Evolutionary conservation across 371 early-diverging fungal species (phyloP), one percentile per base, ranked within the genome.

Genomic region (Syncephalastrum racemosum): DNA sequence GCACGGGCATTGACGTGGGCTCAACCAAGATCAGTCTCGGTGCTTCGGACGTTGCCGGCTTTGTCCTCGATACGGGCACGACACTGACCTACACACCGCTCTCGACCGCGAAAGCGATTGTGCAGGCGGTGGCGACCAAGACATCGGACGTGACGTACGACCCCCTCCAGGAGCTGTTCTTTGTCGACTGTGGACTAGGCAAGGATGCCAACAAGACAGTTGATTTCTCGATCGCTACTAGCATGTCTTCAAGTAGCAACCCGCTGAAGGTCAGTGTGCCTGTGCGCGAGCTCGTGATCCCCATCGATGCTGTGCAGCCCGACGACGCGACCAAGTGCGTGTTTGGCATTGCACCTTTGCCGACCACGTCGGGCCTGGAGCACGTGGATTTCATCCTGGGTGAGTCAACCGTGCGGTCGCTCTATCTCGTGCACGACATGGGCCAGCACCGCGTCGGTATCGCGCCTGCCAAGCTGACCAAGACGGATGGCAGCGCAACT

Each of bases 41-140:
- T 13, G 46, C 62, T 6, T 19, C 51, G 4, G 60, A 18, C 41
- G 45, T 40, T 20, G 46, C 42, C 53, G 71, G 60, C 19, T 72
- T 72, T 43, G 67, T 78, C 16, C 54, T 77, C 5, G 79, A 78
- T 46, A 78, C 79, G 4, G 79, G 79, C n/a, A 73, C 73, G 22
- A 78, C 79, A 0, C 55, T 78, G 23, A 71, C 75, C 18, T 75
- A 75, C 46, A 25, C 73, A 14, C 73, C 73, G 7, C 14, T 46
- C 1, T 6, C 31, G 12, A 52, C 69, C 42, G 67, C 68, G 2
- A 22, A 63, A 10, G 46, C 55, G 22, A 31, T 73, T 5, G 45
- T 73, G 12, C 47, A 42, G 8, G 44, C 64, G 5, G 50, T 68
- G 3, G 60, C 58, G 2, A 39, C 36, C 36, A 52, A 57, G 2